Base-by-base conservation (phyloP, 2,329 filamentous ascomycete genomes). In the Helotiales sp. region DNA sequence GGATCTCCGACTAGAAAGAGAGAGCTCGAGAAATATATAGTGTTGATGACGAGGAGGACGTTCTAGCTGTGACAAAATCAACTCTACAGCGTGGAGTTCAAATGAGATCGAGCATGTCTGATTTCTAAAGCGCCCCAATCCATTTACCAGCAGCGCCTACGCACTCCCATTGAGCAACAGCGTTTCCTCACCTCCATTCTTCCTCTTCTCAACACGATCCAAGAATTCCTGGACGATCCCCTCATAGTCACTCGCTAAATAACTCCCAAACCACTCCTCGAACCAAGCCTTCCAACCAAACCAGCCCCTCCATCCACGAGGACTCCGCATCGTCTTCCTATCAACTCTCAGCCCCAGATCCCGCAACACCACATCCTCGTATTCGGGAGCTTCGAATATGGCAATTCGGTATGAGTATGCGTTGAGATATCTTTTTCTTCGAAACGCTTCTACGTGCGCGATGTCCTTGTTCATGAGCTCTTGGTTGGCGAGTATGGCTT, bases 401-500 rank as follows among this genome's bases (percentile, higher is more conserved):
- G 50, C 60, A 6, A 70, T 11, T 3, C 63, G 37, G 8, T 58
- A 64, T 2, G 57, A 52, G 24, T 32, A 45, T 3, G 22, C 26
- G 22, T 59, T 55, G 3, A 66, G 32, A 43, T 68, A 68, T 61
- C 68, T 55, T 26, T 62, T 62, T 17, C 37, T 63, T 10, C 57
- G 30, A 34, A 58, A 70, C 0, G 63, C 63, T 24, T 68, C 61
- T 2, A 64, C 20, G 17, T 40, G 43, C 11, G 68, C 65, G 7
- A 70, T 61, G 10, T 70, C 68, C 24, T 47, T 61, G 26, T 70
- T 52, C 68, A 70, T 70, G 17, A 6, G 32, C 13, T 68, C 61
- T 57, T 57, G 22, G 15, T 64, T 34, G 3, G 22, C n/a, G 5
- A 67, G 50, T 4, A 37, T 20, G 6, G 50, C 13, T 32, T 63